These are phyloP conservation scores for Dothiorella sarmentorum DNA, from an alignment of 2,329 filamentous ascomycete genomes.

Conservation along the genomic window DNA sequence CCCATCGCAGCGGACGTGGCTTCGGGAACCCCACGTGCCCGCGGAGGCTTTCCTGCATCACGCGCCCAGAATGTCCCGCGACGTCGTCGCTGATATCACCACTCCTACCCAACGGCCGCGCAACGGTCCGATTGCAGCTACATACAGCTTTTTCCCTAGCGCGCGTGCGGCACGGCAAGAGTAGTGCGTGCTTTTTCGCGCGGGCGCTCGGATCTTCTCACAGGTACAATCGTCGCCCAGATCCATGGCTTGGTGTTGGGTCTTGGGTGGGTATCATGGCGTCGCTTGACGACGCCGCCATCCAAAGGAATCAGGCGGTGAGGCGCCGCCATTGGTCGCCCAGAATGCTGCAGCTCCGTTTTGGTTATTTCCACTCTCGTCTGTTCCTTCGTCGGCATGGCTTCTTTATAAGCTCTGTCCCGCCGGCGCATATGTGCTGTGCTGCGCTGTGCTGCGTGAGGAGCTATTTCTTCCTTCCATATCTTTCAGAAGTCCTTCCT, in stretches of 20 bases:
- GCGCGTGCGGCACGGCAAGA: background rate
- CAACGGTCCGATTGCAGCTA: constrained; percentile 7
- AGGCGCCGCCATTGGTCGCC: background rate
- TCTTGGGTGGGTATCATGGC: background rate
- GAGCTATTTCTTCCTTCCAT: background rate
- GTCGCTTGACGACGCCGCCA: background rate
- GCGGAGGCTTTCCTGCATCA: too few species aligned
- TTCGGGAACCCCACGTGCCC: too few species aligned
- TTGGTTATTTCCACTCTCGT: background rate
- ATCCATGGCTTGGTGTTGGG: background rate
- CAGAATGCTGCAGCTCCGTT: background rate
- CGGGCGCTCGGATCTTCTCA: background rate
- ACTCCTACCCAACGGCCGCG: background rate
- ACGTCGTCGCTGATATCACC: background rate
- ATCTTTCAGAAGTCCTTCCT: background rate
- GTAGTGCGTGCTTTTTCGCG: constrained; percentile 3
- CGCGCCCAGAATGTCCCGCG: background rate
- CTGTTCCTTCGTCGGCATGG: constrained; percentile 7
- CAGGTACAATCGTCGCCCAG: background rate
- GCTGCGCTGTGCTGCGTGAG: background rate
- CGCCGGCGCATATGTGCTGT: background rate
- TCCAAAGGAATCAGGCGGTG: background rate
- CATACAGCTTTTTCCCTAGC: background rate
- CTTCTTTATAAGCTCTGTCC: constrained; percentile 10
- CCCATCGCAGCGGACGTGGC: too few species aligned